phyloP scores from a whole-genome alignment of 2,329 filamentous ascomycete species.

The Cordyceps javanica region DNA sequence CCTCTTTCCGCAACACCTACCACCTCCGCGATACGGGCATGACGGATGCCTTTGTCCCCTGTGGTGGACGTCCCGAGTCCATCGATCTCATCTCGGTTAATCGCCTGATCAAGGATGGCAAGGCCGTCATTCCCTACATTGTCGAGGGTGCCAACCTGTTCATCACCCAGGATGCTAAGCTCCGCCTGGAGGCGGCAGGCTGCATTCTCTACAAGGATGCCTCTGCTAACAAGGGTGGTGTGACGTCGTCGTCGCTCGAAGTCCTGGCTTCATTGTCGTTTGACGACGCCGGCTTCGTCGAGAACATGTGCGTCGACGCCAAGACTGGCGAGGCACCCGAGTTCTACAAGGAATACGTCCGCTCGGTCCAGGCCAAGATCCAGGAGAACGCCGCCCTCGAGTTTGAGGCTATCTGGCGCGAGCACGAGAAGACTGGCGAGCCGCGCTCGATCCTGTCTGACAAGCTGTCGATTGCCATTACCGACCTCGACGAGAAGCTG shows the following conservation, averaged over 20 bases:
- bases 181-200: constrained; percentile 90
- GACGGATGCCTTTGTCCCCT: constrained; percentile 90
- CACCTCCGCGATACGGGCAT: constrained; percentile 73
- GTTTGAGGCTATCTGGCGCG: constrained; percentile 97
- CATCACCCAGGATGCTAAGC: constrained; percentile 96
- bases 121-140: constrained; percentile 83
- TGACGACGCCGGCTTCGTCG: constrained; percentile 78
- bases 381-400: constrained; percentile 86
- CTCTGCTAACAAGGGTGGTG: constrained; percentile 96
- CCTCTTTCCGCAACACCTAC: constrained; percentile 94
- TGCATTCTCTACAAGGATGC: constrained; percentile 97
- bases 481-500: constrained; percentile 91
- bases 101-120: constrained; percentile 86
- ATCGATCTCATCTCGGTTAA: constrained; percentile 86
- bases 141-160: constrained; percentile 98
- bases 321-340: constrained; percentile 64
- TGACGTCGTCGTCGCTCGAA: constrained; percentile 94
- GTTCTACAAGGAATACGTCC: constrained; percentile 93
- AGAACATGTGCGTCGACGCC: constrained; percentile 86
- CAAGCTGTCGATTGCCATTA: constrained; percentile 85
- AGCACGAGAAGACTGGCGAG: constrained; percentile 75
- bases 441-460: constrained; percentile 85
- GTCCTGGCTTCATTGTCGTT: constrained; percentile 93
- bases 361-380: constrained; percentile 84
- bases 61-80: constrained; percentile 91